Evolutionary conservation across 176 grass and related monocot species (phyloP).

Genomic region (Aechmea fasciata): DNA sequence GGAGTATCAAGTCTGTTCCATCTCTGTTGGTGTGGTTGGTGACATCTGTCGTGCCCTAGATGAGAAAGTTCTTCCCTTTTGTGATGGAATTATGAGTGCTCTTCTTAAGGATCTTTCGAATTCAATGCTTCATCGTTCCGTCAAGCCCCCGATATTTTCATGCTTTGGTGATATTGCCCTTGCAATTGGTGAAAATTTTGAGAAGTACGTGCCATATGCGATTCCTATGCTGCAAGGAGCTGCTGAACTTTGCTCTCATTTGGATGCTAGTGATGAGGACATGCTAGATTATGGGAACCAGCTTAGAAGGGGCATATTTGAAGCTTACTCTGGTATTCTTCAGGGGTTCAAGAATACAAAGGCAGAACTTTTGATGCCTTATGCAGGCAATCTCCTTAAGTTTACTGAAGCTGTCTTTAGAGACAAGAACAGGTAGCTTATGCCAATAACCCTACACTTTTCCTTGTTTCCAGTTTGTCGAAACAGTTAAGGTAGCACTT

Average conservation of each 20-base stretch:
- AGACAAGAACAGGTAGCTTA: conserved; percentile 49
- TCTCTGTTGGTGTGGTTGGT: conserved; percentile 81
- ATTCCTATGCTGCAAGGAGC: conserved; percentile 84
- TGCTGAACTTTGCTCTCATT: conserved; percentile 44
- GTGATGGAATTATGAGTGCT: conserved; percentile 78
- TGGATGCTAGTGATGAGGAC: conserved; percentile 71
- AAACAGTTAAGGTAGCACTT: no score
- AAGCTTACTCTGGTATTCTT: conserved; percentile 87
- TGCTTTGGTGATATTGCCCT: conserved; percentile 86
- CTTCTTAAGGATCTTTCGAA: conserved; percentile 84
- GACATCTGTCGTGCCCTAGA: conserved; percentile 77
- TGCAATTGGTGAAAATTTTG: conserved; percentile 82
- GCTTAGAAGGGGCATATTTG: conserved; percentile 66
- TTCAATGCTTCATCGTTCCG: conserved; percentile 65
- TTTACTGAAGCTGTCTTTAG: conserved; percentile 71
- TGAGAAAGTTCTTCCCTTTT: conserved; percentile 74
- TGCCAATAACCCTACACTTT: not conserved
- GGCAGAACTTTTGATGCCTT: conserved; percentile 67
- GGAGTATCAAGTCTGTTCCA: conserved; percentile 84
- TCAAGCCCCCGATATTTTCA: conserved; percentile 77
- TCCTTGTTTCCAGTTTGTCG: not conserved
- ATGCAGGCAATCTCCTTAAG: conserved; percentile 49
- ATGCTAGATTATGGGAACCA: conserved; percentile 79
- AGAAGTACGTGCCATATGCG: conserved; percentile 76
- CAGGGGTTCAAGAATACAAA: conserved; percentile 77